Base-by-base conservation (phyloP, 306 rosid species). In the Rosa chinensis region DNA sequence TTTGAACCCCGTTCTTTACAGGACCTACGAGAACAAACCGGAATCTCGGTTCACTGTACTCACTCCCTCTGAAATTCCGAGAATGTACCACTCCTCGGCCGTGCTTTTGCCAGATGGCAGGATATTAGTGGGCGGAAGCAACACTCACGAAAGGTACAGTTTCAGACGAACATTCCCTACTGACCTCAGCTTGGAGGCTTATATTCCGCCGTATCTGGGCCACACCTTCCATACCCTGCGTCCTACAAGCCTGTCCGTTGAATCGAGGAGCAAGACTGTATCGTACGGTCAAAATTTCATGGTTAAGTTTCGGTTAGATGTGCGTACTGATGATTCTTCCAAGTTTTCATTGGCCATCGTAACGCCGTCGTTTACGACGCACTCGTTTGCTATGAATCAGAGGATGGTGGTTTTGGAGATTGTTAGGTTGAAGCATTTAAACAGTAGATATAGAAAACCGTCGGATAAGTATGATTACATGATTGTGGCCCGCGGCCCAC, bases 31-130 rank as follows among this genome's bases (percentile, higher is more conserved):
- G 5, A 10, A 44, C 2, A 55, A 85, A 11, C 80, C 70, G 66
- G 39, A 20, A 0, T 25, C 16, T 2, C 79, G 91, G 14, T 93
- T 93, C 77, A 42, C 12, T 42, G n/a, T 89, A 0, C 79, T 89
- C 0, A 86, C 80, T 8, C 86, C 90, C 1, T 70, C 91, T 12
- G 79, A 1, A 1, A 83, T 82, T 9, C 83, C 95, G 0, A 72
- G 97, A 66, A 84, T 91, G 98, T 91, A 93, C 77, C 95, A 93
- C 44, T 93, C 98, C 0, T 39, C 98, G 1, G 92, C 95, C 0
- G 76, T 91, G 40, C 70, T 93, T 0, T 58, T 90, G 77, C 90
- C 90, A 45, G 90, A 90, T 79, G 97, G 98, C 53, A 79, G 89
- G 23, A 67, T 91, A 52, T 80, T 93, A 80, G 98, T 89, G 74